phyloP scores from a whole-genome alignment of 805 yeast species.

The Saccharomyces paradoxus region DNA sequence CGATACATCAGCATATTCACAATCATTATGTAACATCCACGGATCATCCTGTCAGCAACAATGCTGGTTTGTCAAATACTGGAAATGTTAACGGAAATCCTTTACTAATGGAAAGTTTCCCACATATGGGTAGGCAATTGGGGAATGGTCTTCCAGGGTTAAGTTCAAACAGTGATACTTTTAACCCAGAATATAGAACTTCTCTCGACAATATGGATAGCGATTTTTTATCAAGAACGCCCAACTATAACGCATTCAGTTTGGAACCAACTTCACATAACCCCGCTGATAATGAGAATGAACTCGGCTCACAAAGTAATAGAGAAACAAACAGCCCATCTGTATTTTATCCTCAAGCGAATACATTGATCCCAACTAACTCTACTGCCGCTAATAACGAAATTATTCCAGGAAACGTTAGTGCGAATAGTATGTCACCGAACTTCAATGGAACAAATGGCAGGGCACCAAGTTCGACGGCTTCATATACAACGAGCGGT shows the following conservation, averaged over 20 bases:
- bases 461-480: slow-evolving; percentile 12
- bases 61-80: background rate
- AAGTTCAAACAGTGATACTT: background rate
- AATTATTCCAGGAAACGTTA: background rate
- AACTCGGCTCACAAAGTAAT: background rate
- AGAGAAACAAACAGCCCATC: background rate
- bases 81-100: background rate
- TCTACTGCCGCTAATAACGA: background rate
- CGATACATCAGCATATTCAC: slow-evolving; percentile 80
- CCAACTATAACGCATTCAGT: slow-evolving; percentile 16
- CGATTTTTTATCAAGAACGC: slow-evolving; percentile 19
- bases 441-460: background rate
- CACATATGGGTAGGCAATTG: background rate
- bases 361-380: background rate
- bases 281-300: background rate
- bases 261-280: slow-evolving; percentile 12
- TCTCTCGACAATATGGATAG: slow-evolving; percentile 3
- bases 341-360: background rate
- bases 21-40: slow-evolving; percentile 46
- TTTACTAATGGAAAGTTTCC: background rate
- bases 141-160: background rate
- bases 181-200: slow-evolving; percentile 5
- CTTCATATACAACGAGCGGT: slow-evolving; percentile 17
- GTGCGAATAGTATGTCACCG: background rate
- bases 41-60: background rate